Evolutionary conservation across 202 grass and related monocot species (phyloP).

Genomic region (Schoenoplectus triqueter): DNA sequence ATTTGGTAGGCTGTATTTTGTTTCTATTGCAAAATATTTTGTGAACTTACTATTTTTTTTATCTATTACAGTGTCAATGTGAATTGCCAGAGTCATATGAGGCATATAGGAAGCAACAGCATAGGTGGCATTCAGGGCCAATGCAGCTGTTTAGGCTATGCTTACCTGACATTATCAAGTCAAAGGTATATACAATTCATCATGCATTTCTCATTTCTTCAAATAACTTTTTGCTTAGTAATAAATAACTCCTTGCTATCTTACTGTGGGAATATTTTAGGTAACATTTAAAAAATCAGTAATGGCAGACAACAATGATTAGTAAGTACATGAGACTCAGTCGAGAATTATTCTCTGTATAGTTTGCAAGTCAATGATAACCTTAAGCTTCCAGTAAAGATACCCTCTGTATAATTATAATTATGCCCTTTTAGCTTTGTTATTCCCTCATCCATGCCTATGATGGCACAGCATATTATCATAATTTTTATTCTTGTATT

Average conservation of each 20-base stretch:
- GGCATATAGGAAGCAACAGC: slow-evolving; percentile 86
- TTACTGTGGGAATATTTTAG: slow-evolving; percentile 22
- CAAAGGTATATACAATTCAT: slow-evolving; percentile 51
- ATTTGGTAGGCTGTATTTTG: not conserved
- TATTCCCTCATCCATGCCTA: slow-evolving; percentile 14
- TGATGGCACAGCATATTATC: not conserved
- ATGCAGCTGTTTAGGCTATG: slow-evolving; percentile 93
- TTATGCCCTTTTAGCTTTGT: not conserved
- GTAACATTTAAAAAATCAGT: not conserved
- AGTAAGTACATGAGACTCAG: slow-evolving; percentile 27
- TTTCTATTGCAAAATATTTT: not conserved
- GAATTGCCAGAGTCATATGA: slow-evolving; percentile 85
- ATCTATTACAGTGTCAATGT: slow-evolving; percentile 64
- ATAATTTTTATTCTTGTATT: not conserved
- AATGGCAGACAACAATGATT: slow-evolving; percentile 34
- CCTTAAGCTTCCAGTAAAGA: slow-evolving; percentile 21
- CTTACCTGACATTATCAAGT: slow-evolving; percentile 65
- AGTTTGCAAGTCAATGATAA: slow-evolving; percentile 31
- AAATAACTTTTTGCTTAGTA: not conserved
- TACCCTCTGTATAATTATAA: not conserved
- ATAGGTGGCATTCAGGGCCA: slow-evolving; percentile 83
- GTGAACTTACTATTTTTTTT: not conserved
- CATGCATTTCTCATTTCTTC: not conserved
- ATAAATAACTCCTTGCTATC: slow-evolving; percentile 19
- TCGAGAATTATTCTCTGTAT: slow-evolving; percentile 31